A percentile compares a stretch with the other conserved stretches of the same genome.
phyloP scores from a whole-genome alignment of 768 basidiomycete genomes.

The Crassisporium funariophilum region DNA sequence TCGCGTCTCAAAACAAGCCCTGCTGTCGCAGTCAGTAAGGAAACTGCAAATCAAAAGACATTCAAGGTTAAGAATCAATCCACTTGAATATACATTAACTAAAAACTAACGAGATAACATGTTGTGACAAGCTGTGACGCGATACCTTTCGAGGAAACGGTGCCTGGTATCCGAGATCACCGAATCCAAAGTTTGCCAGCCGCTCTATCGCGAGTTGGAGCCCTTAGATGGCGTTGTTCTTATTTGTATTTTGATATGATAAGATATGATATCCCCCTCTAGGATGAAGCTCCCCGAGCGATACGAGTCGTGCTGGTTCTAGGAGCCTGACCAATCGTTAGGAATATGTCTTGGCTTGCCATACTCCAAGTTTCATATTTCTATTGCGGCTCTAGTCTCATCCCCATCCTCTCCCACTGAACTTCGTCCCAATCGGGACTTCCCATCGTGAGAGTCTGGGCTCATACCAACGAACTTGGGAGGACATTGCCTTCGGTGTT shows the following conservation, averaged over 20 bases:
- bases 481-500: too few relatives aligned
- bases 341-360: not conserved
- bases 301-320: not conserved
- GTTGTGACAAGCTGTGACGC: too few relatives aligned
- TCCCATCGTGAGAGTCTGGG: too few relatives aligned
- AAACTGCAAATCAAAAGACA: too few relatives aligned
- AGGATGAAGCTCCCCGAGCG: not conserved
- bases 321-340: not conserved
- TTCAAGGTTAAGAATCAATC: not conserved
- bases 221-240: not conserved
- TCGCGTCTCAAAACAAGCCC: too few relatives aligned
- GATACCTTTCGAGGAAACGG: not conserved
- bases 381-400: too few relatives aligned
- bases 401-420: too few relatives aligned
- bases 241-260: not conserved
- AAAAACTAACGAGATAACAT: not conserved
- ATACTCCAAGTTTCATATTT: not conserved
- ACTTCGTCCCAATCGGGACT: too few relatives aligned
- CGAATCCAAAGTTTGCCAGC: conserved; percentile 8
- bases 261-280: not conserved
- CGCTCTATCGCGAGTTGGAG: not conserved
- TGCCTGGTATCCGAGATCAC: conserved; percentile 1
- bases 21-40: too few relatives aligned
- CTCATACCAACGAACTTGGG: too few relatives aligned
- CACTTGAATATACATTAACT: not conserved